Base-by-base conservation (phyloP, 2,329 filamentous ascomycete species). In the Alternaria infectoria region DNA sequence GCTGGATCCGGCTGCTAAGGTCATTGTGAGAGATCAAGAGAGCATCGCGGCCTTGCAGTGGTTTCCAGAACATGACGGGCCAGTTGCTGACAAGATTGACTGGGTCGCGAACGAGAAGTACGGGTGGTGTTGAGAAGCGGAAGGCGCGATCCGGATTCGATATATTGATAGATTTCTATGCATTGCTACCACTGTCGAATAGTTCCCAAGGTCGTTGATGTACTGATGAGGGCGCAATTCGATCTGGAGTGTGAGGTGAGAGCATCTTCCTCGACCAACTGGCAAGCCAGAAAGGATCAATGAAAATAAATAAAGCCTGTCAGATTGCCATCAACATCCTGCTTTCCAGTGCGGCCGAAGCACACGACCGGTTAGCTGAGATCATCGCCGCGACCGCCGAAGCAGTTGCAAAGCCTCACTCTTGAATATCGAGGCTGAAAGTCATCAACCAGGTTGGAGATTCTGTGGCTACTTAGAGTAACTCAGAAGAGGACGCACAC, bases 381-480 rank as follows among this genome's bases (percentile, higher is more conserved):
- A 96, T 96, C 93, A 96, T 96, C 91, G 93, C 89, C 90, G 90
- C 90, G 89, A 88, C 91, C 91, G 94, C 89, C 91, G 92, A 89
- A 90, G 87, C 81, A 85, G 83, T 83, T 62, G 83, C 79, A 86
- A 86, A 84, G 86, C 83, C 91, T 94, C 92, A 96, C 92, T 93
- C 91, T 92, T 88, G 90, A 91, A 90, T 84, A 86, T 86, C 89
- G 92, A 92, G 91, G 92, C 92, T 92, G 77, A 71, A 76, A 69
- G 82, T 96, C 93, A 96, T 96, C 93, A 92, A 91, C 92, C 92
- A 93, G 92, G 91, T 90, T 95, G 70, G 69, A 89, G 88, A 86
- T 85, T 93, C 91, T 95, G 91, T 93, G 88, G 92, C 93, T 97
- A 87, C 86, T 91, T 88, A 93, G 87, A 89, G 89, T 88, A 95